Evolutionary conservation across 192 early-diverging fungal genomes (phyloP).

Genomic region (Umbelopsis isabellina): DNA sequence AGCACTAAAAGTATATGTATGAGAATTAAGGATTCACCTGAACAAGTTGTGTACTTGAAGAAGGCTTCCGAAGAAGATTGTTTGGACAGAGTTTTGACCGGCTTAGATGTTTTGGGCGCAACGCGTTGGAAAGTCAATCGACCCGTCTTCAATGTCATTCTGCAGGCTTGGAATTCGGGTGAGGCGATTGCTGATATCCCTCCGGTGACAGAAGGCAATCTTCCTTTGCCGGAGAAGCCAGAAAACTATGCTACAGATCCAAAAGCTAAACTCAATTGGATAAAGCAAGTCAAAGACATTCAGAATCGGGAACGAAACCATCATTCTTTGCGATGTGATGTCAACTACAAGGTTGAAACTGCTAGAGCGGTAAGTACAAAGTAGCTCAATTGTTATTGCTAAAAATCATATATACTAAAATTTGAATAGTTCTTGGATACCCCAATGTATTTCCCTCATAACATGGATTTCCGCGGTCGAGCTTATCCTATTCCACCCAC

Average conservation of each 20-base stretch:
- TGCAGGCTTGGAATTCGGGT: constrained; percentile 89
- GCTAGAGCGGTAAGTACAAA: constrained; percentile 74
- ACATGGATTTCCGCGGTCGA: constrained; percentile 95
- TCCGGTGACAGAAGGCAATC: constrained; percentile 47
- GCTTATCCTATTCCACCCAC: constrained; percentile 96
- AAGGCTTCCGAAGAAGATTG: constrained; percentile 78
- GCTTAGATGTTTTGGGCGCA: constrained; percentile 86
- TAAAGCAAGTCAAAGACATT: constrained; percentile 57
- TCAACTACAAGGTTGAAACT: constrained; percentile 96
- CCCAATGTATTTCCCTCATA: constrained; percentile 96
- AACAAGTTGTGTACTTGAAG: constrained; percentile 79
- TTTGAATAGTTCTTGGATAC: constrained; percentile 75
- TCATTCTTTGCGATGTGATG: constrained; percentile 87
- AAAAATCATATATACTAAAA: background rate
- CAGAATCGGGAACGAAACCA: constrained; percentile 68
- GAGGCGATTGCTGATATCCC: constrained; percentile 76
- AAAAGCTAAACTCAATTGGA: constrained; percentile 59
- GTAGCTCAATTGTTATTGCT: background rate
- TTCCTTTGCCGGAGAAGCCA: constrained; percentile 59
- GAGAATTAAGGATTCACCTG: constrained; percentile 69
- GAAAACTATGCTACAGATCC: constrained; percentile 64
- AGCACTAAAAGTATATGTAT: constrained; percentile 72
- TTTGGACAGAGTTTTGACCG: constrained; percentile 67
- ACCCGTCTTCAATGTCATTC: constrained; percentile 74
- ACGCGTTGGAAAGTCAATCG: constrained; percentile 91